phyloP scores from a whole-genome alignment of 768 basidiomycete genomes.

The Fomitopsis serialis region DNA sequence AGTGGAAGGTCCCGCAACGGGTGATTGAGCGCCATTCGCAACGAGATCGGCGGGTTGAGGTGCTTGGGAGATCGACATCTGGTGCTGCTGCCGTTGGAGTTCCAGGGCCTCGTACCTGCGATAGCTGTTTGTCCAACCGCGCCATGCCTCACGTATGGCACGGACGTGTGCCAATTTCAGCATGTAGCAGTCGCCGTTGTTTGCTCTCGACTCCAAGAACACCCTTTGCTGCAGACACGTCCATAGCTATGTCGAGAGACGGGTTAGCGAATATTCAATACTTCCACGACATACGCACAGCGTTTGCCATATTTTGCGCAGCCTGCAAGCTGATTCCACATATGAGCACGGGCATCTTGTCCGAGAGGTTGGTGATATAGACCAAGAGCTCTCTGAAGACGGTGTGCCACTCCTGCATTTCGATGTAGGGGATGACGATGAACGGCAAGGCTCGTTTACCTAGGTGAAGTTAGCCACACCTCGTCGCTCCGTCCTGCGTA shows the following conservation, averaged over 20 bases:
- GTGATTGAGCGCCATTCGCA: constrained; percentile 1
- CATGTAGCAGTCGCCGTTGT: not conserved
- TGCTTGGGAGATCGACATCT: too few species aligned
- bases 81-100: too few species aligned
- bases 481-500: too few species aligned
- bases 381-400: not conserved
- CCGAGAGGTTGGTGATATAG: not conserved
- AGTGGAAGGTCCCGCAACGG: constrained; percentile 6
- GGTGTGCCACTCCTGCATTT: not conserved
- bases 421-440: not conserved
- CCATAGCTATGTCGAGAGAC: not conserved
- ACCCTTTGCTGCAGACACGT: not conserved
- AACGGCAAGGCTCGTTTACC: not conserved
- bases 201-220: not conserved
- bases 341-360: not conserved
- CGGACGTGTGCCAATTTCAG: not conserved
- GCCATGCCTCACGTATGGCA: not conserved
- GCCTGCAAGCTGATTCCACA: not conserved
- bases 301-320: not conserved
- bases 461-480: too few species aligned
- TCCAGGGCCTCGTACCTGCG: too few species aligned
- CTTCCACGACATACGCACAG: not conserved
- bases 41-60: too few species aligned
- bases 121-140: too few species aligned
- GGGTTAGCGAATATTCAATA: too few species aligned